Percentiles rank a stretch among this genome's conserved stretches.
These are phyloP conservation scores for Amaranthus tricolor DNA, from an alignment of 179 eudicot genomes.

Conservation along the genomic window DNA sequence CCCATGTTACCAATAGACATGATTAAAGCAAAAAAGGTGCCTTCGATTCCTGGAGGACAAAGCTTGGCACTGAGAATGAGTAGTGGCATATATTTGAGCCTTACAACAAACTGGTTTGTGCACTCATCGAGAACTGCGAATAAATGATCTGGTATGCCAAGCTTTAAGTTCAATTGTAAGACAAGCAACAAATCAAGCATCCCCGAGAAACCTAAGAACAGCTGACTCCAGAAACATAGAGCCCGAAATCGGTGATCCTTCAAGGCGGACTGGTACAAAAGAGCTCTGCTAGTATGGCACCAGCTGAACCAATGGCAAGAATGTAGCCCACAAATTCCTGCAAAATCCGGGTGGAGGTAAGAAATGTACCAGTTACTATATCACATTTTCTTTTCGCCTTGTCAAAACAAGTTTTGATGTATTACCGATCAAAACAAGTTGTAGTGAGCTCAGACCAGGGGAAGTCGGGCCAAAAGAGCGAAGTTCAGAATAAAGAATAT, in stretches of 20 bases:
- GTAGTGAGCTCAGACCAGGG: not conserved
- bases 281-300: constrained; percentile 61
- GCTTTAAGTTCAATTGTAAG: constrained; percentile 52
- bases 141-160: constrained; percentile 68
- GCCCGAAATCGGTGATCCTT: constrained; percentile 68
- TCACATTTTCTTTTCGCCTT: not conserved
- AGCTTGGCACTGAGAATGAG: constrained; percentile 79
- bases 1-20: constrained; percentile 92
- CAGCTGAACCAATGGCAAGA: constrained; percentile 73
- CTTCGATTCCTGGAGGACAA: constrained; percentile 91
- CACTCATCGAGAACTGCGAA: constrained; percentile 67
- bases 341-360: constrained; percentile 18
- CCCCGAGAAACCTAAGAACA: constrained; percentile 61
- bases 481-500: not conserved
- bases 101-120: constrained; percentile 55
- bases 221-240: constrained; percentile 80
- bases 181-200: constrained; percentile 82
- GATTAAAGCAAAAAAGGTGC: constrained; percentile 84
- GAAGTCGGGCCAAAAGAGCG: not conserved
- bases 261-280: constrained; percentile 63
- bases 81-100: constrained; percentile 91
- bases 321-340: constrained; percentile 81
- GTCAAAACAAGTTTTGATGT: too few species aligned
- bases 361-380: not conserved
- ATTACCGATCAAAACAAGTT: not conserved